Evolutionary conservation across 2,329 filamentous ascomycete species (phyloP).

Genomic region (Fonsecaea pedrosoi): DNA sequence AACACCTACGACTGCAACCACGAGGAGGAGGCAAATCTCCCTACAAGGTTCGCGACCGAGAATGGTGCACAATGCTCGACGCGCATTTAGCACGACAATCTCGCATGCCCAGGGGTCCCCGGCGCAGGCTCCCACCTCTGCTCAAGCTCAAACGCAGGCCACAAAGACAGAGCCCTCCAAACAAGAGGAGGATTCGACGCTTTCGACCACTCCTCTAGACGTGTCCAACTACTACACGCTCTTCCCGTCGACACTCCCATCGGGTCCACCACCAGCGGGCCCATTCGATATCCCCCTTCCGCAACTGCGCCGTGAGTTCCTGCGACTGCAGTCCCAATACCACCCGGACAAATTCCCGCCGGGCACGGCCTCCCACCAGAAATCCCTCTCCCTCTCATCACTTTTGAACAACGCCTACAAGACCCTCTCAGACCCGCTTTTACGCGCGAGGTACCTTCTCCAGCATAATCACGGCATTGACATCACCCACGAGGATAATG

Average conservation of each 20-base stretch:
- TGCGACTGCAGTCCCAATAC: conserved; percentile 72
- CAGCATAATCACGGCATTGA: conserved; percentile 71
- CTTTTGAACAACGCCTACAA: conserved; percentile 91
- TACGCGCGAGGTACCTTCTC: conserved; percentile 87
- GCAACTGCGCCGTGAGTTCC: conserved; percentile 80
- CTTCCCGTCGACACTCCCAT: conserved; percentile 79
- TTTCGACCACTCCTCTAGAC: conserved; percentile 16
- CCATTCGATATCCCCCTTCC: conserved; percentile 76
- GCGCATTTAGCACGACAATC: conserved; percentile 22
- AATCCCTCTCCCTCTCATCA: conserved; percentile 78
- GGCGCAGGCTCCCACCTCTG: background rate
- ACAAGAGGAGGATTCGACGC: conserved; percentile 3
- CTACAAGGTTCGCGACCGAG: background rate
- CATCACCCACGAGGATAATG: conserved; percentile 76
- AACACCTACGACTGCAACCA: conserved; percentile 7
- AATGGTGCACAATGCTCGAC: background rate
- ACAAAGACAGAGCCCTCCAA: background rate
- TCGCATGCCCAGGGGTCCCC: background rate
- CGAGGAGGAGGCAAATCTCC: background rate
- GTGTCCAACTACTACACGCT: conserved; percentile 77
- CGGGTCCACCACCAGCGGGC: conserved; percentile 77
- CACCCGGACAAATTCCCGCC: conserved; percentile 59
- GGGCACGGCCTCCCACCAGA: conserved; percentile 54
- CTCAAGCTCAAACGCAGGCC: background rate
- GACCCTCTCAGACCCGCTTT: conserved; percentile 78